Percentiles rank a stretch among this genome's conserved stretches.
phyloP scores from a whole-genome alignment of 768 basidiomycete species.

The Arthromyces matolae region DNA sequence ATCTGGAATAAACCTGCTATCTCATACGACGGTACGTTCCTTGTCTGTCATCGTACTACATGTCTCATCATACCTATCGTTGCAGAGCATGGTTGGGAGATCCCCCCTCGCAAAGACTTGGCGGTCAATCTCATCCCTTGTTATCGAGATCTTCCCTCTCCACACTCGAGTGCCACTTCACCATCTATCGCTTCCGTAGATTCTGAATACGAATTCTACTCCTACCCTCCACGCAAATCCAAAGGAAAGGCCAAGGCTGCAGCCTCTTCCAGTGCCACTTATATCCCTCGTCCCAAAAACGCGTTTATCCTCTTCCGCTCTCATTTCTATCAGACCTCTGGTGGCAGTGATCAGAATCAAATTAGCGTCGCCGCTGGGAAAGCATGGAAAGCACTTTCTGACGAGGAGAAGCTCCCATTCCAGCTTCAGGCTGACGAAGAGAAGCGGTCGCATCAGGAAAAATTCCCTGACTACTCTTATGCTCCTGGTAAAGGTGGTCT shows the following conservation, averaged over 20 bases:
- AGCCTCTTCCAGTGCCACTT: constrained; percentile 14
- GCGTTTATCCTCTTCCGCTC: constrained; percentile 38
- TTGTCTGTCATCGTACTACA: no score
- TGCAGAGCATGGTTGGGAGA: constrained; percentile 19
- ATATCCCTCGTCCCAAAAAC: constrained; percentile 35
- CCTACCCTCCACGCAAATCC: constrained; percentile 3
- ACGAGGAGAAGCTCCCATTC: constrained; percentile 20
- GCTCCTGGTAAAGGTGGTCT: constrained; percentile 16
- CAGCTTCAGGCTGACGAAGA: constrained; percentile 20
- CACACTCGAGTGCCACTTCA: constrained; percentile 10
- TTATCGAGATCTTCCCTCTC: constrained; percentile 5
- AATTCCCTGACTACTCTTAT: constrained; percentile 28
- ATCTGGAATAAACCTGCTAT: constrained; percentile 19
- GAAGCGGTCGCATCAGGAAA: constrained; percentile 23
- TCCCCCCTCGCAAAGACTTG: not conserved
- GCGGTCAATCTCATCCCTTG: not conserved
- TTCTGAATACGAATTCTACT: constrained; percentile 4
- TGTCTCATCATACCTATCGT: not conserved
- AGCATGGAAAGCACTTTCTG: constrained; percentile 25
- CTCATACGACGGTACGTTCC: constrained; percentile 22
- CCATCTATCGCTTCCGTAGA: constrained; percentile 11
- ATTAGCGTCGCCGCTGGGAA: constrained; percentile 30
- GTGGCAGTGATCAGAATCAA: constrained; percentile 28
- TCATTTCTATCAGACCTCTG: constrained; percentile 16
- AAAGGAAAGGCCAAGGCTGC: constrained; percentile 13